Base-by-base conservation (phyloP, 2,329 filamentous ascomycete species). In the Alternaria infectoria region DNA sequence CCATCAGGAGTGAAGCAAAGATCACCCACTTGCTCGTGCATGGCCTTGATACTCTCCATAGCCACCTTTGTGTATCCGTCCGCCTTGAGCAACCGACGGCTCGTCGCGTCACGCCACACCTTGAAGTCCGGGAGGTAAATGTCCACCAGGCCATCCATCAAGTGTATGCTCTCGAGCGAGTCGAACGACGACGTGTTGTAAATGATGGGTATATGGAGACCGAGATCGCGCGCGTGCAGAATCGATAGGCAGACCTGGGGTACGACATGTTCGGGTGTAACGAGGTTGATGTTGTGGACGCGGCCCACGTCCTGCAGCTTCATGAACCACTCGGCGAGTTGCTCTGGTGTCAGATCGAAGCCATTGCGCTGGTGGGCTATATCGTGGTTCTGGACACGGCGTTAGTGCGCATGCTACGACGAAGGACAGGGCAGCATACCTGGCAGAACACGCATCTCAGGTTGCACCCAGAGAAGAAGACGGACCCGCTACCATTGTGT, bases 111-210 rank as follows among this genome's bases (percentile, higher is more conserved):
- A 26, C 86, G 86, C 92, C 91, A 96, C 10, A 94, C 88, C 78
- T 96, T 96, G 83, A 96, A 96, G 75, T 96, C 92, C 0, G 92
- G 90, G n/a, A 96, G 83, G 75, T 96, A 96, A 47, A 96, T 93
- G 76, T 96, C 92, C 0, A 96, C 88, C 26, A 96, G 82, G 0
- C 92, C 92, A 70, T 96, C 89, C 70, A 96, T 86, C 9, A 96
- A 83, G 62, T 88, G 80, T 1, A 96, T 82, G 1, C 90, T 93
- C 3, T 88, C 89, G 0, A 90, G 81, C 1, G 90, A 93, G 79
- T 96, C 93, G 74, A 92, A 96, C 11, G 90, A 89, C 0, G 90
- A 93, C 0, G 92, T 94, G 74, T 96, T 96, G 84, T 96, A 96
- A 32, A 96, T 86, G 69, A 96, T 90, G 2, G 92, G 92, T 11